A percentile compares a stretch with the other conserved stretches of the same genome.
Evolutionary conservation across 2,329 filamentous ascomycete species (phyloP).

Genomic region (Lojkania enalia): DNA sequence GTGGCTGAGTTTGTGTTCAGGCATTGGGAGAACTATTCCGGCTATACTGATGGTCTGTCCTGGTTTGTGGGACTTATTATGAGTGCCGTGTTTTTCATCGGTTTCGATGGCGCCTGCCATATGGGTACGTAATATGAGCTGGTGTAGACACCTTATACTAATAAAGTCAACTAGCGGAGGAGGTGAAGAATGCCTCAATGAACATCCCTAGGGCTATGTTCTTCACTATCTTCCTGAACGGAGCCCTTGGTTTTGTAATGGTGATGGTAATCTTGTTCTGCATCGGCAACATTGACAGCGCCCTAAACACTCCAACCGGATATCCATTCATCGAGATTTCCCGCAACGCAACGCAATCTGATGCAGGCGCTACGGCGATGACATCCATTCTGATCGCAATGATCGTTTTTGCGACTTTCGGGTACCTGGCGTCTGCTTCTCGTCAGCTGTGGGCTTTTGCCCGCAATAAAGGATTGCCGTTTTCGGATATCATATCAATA

Average conservation of each 20-base stretch:
- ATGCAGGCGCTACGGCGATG: slow-evolving; percentile 51
- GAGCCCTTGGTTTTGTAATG: slow-evolving; percentile 33
- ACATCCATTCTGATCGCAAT: slow-evolving; percentile 34
- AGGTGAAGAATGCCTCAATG: slow-evolving; percentile 22
- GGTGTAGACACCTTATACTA: slow-evolving; percentile 16
- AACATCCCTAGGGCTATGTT: slow-evolving; percentile 37
- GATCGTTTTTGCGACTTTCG: slow-evolving; percentile 39
- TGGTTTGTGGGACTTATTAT: slow-evolving; percentile 42
- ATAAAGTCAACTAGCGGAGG: slow-evolving; percentile 16
- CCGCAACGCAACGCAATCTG: slow-evolving; percentile 18
- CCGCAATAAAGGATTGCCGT: slow-evolving; percentile 27
- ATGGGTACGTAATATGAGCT: too few relatives aligned
- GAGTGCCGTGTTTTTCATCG: slow-evolving; percentile 25
- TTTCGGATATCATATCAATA: not conserved
- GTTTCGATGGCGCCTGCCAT: slow-evolving; percentile 18
- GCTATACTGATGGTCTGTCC: slow-evolving; percentile 26
- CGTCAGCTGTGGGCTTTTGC: slow-evolving; percentile 48
- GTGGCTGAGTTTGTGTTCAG: slow-evolving; percentile 10
- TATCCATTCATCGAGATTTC: slow-evolving; percentile 56
- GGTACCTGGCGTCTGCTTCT: slow-evolving; percentile 42
- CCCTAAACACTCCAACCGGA: slow-evolving; percentile 15
- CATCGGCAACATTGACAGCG: slow-evolving; percentile 31
- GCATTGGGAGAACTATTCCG: slow-evolving; percentile 6
- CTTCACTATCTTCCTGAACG: slow-evolving; percentile 35
- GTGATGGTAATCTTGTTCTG: slow-evolving; percentile 34